Percentiles rank a stretch among this genome's conserved stretches.
These are phyloP conservation scores for Talaromyces stipitatus DNA, from an alignment of 495 filamentous ascomycete species.

Conservation along the genomic window DNA sequence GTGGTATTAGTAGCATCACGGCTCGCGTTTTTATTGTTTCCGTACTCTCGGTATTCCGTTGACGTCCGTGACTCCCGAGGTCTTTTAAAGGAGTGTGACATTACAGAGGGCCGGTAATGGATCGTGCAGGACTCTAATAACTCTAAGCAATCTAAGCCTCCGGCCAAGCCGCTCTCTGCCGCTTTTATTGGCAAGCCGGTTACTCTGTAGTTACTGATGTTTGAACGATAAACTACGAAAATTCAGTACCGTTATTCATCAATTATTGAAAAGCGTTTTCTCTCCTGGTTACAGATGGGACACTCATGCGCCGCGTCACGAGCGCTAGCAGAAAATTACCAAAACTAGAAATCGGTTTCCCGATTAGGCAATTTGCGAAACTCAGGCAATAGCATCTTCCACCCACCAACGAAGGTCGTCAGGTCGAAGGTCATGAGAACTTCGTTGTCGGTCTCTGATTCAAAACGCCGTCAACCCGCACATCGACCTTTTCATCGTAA, in stretches of 20 bases:
- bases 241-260: too few relatives aligned
- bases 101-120: neutral
- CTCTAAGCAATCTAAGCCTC: neutral
- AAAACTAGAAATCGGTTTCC: neutral
- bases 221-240: too few relatives aligned
- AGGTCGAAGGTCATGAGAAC: too few relatives aligned
- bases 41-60: too few relatives aligned
- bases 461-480: slow-evolving; percentile 44
- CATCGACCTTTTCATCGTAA: slow-evolving; percentile 55
- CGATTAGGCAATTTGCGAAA: neutral
- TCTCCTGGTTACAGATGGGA: too few relatives aligned
- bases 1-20: neutral
- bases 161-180: neutral
- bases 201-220: neutral
- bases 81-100: neutral
- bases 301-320: too few relatives aligned
- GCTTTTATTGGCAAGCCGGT: neutral
- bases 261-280: too few relatives aligned
- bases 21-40: neutral
- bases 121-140: neutral
- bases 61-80: too few relatives aligned
- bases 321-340: neutral
- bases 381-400: neutral
- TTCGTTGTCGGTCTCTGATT: slow-evolving; percentile 18
- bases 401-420: neutral